phyloP scores from a whole-genome alignment of 306 rosid genomes.

The Styphnolobium japonicum region DNA sequence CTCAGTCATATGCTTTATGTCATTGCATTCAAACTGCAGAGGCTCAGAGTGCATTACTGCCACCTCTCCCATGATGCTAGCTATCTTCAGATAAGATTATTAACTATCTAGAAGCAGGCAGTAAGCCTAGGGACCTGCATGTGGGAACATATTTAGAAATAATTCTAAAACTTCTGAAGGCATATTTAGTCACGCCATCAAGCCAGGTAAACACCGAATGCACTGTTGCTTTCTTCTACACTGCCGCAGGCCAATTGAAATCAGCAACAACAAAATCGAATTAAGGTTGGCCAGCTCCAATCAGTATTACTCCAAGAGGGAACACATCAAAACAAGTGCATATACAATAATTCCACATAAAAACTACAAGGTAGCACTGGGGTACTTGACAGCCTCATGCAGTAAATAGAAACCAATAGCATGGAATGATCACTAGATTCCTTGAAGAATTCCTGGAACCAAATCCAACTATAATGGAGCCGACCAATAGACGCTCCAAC shows the following conservation, averaged over 20 bases:
- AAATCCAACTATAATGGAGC: conserved; percentile 52
- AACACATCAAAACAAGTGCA: conserved; percentile 58
- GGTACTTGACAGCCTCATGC: conserved; percentile 52
- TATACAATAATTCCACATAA: conserved; percentile 40
- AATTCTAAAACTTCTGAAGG: conserved; percentile 33
- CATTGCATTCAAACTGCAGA: conserved; percentile 41
- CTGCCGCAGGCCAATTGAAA: conserved; percentile 54
- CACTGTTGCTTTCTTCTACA: conserved; percentile 55
- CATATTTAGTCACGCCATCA: conserved; percentile 49
- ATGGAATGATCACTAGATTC: conserved; percentile 53
- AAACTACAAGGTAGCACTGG: conserved; percentile 43
- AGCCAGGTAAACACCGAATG: conserved; percentile 47
- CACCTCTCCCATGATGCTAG: conserved; percentile 45
- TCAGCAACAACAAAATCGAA: conserved; percentile 65
- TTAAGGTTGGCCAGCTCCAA: conserved; percentile 72
- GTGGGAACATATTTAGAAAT: conserved; percentile 40
- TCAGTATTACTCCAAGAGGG: conserved; percentile 53
- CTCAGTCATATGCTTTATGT: conserved; percentile 27
- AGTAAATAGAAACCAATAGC: conserved; percentile 34
- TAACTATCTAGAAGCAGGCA: conserved; percentile 32
- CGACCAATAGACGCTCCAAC: conserved; percentile 49
- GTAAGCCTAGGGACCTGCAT: conserved; percentile 62
- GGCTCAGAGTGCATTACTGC: conserved; percentile 42
- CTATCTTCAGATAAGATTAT: conserved; percentile 25
- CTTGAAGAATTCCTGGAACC: conserved; percentile 52